phyloP scores from a whole-genome alignment of 805 yeast species.

The Pichia scutulata region DNA sequence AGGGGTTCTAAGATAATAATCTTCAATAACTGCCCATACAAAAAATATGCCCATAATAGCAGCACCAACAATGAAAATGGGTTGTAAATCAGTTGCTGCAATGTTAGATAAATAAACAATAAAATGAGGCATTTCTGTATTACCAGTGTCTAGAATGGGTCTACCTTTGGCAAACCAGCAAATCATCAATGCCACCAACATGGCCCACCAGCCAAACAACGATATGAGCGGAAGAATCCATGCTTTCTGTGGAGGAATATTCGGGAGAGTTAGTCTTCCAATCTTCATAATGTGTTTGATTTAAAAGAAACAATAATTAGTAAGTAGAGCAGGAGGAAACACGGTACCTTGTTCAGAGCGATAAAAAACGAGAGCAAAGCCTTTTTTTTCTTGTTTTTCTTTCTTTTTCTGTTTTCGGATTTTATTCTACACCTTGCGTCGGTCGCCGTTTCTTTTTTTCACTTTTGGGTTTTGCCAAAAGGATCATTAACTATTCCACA shows the following conservation, averaged over 20 bases:
- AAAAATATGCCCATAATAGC: conserved; percentile 73
- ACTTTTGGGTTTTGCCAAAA: too few species aligned
- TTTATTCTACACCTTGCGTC: too few species aligned
- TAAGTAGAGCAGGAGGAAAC: too few species aligned
- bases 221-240: conserved; percentile 55
- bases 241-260: conserved; percentile 22
- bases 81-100: conserved; percentile 82
- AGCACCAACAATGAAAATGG: conserved; percentile 72
- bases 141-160: conserved; percentile 58
- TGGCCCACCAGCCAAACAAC: conserved; percentile 78
- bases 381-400: not conserved
- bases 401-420: too few species aligned
- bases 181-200: conserved; percentile 71
- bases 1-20: conserved; percentile 50
- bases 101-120: conserved; percentile 73
- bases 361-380: not conserved
- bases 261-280: conserved; percentile 14
- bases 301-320: not conserved
- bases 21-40: conserved; percentile 54
- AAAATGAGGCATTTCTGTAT: conserved; percentile 28
- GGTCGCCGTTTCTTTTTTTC: not conserved
- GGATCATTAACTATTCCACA: too few species aligned
- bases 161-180: conserved; percentile 79
- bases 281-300: conserved; percentile 9
- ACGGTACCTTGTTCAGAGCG: too few species aligned